Evolutionary conservation across 2,329 filamentous ascomycete genomes (phyloP).

Genomic region (Fusarium sp.): DNA sequence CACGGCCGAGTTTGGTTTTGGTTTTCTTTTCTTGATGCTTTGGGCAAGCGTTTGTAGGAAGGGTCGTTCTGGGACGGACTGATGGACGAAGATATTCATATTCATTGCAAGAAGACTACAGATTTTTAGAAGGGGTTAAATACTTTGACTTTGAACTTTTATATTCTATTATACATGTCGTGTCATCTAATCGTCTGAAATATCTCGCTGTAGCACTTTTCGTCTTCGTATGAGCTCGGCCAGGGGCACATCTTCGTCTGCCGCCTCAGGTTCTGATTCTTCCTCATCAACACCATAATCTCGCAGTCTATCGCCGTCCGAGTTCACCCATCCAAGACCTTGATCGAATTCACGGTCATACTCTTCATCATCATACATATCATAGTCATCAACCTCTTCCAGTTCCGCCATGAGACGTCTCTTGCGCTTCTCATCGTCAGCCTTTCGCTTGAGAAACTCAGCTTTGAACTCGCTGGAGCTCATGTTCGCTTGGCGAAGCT

Average conservation of each 20-base stretch:
- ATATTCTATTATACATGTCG: constrained; percentile 30
- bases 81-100: constrained; percentile 16
- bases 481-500: constrained; percentile 48
- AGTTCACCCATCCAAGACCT: constrained; percentile 73
- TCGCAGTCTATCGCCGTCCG: constrained; percentile 76
- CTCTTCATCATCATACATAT: constrained; percentile 66
- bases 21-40: constrained; percentile 40
- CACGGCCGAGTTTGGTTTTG: constrained; percentile 40
- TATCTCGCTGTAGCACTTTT: constrained; percentile 50
- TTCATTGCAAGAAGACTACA: constrained; percentile 24
- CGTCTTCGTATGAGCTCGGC: constrained; percentile 71
- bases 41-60: constrained; percentile 21
- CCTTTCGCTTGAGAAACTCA: constrained; percentile 62
- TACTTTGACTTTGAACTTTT: constrained; percentile 17
- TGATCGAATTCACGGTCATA: constrained; percentile 52
- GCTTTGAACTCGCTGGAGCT: constrained; percentile 57
- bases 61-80: constrained; percentile 2
- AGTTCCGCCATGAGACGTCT: constrained; percentile 59
- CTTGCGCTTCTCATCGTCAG: constrained; percentile 55
- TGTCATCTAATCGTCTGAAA: constrained; percentile 43
- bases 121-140: constrained; percentile 29
- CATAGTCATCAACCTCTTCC: constrained; percentile 67
- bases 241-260: constrained; percentile 73
- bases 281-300: constrained; percentile 87
- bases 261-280: constrained; percentile 51